Base-by-base conservation (phyloP, 2,329 filamentous ascomycete genomes). In the Fusarium sp. region DNA sequence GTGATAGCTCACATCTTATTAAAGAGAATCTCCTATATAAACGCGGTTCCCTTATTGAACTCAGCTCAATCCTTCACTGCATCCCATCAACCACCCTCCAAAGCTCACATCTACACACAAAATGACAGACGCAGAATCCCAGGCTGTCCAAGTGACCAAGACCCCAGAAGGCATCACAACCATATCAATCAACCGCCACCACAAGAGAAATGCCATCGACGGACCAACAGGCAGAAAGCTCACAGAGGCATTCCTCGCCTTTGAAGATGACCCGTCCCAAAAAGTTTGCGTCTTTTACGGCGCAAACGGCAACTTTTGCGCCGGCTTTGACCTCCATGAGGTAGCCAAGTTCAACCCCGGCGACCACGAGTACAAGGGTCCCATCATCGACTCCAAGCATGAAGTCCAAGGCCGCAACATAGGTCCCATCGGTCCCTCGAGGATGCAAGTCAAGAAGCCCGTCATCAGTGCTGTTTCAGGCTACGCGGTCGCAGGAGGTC, bases 161-260 rank as follows among this genome's bases (percentile, higher is more conserved):
- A 75, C 78, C 20, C 11, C 64, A 1, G 77, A 81, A 1, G 88
- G 88, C 56, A 88, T 91, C 74, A 88, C 88, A 0, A 86, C 84
- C n/a, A 87, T 91, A 65, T 84, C 86, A n/a, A 85, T 91, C 71
- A 86, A 88, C 78, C 85, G 88, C n/a, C 82, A 82, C 0, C 78
- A 85, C 14, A 82, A 84, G 27, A 84, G 85, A 61, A 91, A 91
- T 74, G 89, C 88, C 14, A 84, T 91, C 45, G 84, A 90, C 71
- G 79, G 81, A 2, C 67, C 82, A 2, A 89, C 88, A 5, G 88
- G 85, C 4, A 79, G 79, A 33, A 84, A 84, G 38, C 84, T 91
- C 7, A 85, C 86, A 29, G 75, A 82, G 1, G 86, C 87, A 6
- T 85, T 91, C 73, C 75, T 85, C 2, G 74, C 74, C 8, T 91